A percentile compares a stretch with the other conserved stretches of the same genome.
Evolutionary conservation across 805 yeast species (phyloP).

Genomic region (Ogataea pilisensis): DNA sequence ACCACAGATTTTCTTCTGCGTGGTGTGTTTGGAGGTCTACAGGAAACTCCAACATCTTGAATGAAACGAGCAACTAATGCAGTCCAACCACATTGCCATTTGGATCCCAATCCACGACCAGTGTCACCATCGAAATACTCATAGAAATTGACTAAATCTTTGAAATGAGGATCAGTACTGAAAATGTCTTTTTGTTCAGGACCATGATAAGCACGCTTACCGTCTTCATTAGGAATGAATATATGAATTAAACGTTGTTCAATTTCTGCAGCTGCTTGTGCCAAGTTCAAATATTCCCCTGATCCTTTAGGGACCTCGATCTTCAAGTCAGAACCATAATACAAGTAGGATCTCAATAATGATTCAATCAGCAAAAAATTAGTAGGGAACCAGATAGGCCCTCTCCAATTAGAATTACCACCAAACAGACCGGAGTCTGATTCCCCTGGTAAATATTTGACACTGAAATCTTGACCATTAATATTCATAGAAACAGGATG

Average conservation of each 20-base stretch:
- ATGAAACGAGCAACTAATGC: conserved; percentile 89
- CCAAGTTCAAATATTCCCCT: conserved; percentile 70
- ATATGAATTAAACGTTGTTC: conserved; percentile 81
- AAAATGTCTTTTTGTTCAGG: conserved; percentile 46
- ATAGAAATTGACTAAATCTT: conserved; percentile 71
- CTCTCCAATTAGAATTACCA: conserved; percentile 96
- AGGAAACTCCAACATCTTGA: conserved; percentile 78
- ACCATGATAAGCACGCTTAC: conserved; percentile 73
- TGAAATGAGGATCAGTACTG: conserved; percentile 63
- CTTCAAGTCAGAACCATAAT: conserved; percentile 81
- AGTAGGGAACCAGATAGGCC: conserved; percentile 96
- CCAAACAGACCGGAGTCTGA: conserved; percentile 93
- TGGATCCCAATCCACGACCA: conserved; percentile 89
- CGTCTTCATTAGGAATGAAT: conserved; percentile 61
- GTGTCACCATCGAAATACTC: conserved; percentile 94
- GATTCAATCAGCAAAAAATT: conserved; percentile 84
- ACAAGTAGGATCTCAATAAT: conserved; percentile 78
- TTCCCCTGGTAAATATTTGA: conserved; percentile 80
- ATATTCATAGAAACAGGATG: conserved; percentile 84
- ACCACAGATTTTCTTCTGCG: conserved; percentile 23
- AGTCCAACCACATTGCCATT: conserved; percentile 97
- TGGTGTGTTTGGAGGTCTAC: conserved; percentile 43
- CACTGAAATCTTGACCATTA: conserved; percentile 65
- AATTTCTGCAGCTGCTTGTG: conserved; percentile 85
- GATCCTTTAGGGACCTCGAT: conserved; percentile 87